Conservation (phyloP, 495 filamentous ascomycete species). For the Rhizodiscina lignyota region DNA sequence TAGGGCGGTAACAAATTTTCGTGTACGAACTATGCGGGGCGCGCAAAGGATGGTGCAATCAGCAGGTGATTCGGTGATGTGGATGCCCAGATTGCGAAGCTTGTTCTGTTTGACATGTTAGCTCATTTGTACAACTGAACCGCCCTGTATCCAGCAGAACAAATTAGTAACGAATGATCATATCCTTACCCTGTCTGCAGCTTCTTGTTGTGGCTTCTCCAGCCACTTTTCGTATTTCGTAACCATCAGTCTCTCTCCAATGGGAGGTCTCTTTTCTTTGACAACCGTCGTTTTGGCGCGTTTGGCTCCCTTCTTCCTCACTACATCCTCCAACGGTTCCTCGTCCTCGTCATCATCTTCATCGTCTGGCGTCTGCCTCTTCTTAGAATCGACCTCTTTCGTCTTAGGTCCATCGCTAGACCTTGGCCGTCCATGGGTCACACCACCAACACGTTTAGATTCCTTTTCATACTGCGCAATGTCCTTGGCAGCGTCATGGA, state of each 20-base stretch:
- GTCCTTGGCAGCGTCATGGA: slow-evolving; percentile 65
- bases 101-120: slow-evolving; percentile 38
- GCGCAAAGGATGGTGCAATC: slow-evolving; percentile 76
- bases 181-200: slow-evolving; percentile 54
- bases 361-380: slow-evolving; percentile 38
- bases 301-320: slow-evolving; percentile 2
- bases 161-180: slow-evolving; percentile 12
- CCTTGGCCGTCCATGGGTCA: slow-evolving; percentile 57
- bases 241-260: slow-evolving; percentile 55
- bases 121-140: neutral
- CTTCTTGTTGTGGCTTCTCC: slow-evolving; percentile 48
- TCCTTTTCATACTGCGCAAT: slow-evolving; percentile 88
- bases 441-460: slow-evolving; percentile 47
- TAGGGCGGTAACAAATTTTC: slow-evolving; percentile 80
- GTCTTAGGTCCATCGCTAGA: slow-evolving; percentile 24
- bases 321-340: slow-evolving; percentile 22
- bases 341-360: slow-evolving; percentile 34
- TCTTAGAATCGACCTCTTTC: slow-evolving; percentile 23
- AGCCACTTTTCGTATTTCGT: slow-evolving; percentile 72
- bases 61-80: slow-evolving; percentile 55
- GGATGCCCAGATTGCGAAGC: slow-evolving; percentile 69
- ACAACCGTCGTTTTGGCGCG: slow-evolving; percentile 31
- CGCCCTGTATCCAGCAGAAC: no score
- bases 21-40: slow-evolving; percentile 68
- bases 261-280: slow-evolving; percentile 41